These are phyloP conservation scores for Ramaria rubella DNA, from an alignment of 768 basidiomycete genomes.

Conservation along the genomic window DNA sequence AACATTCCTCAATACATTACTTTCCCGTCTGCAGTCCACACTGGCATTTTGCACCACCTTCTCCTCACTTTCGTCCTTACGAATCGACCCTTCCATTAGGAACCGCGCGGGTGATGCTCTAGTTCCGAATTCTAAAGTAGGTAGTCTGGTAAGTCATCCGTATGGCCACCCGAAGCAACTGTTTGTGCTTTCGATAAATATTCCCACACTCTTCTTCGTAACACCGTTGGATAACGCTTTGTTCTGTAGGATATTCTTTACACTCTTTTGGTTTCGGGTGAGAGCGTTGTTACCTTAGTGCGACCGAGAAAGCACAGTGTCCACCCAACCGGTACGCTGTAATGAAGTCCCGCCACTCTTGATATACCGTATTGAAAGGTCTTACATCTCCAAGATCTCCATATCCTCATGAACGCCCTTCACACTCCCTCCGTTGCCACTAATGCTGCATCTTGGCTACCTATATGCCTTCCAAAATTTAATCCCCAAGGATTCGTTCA, in stretches of 20 bases:
- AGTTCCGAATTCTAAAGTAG: conserved; percentile 70
- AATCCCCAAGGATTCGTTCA: conserved; percentile 86
- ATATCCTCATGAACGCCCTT: conserved; percentile 88
- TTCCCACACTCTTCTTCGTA: not conserved
- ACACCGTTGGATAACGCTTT: not conserved
- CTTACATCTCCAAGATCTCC: conserved; percentile 58
- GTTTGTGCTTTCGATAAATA: not conserved
- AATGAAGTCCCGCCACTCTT: not conserved
- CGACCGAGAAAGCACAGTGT: conserved; percentile 91
- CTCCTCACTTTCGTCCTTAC: conserved; percentile 62
- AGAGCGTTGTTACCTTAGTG: conserved; percentile 77
- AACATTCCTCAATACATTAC: conserved; percentile 65
- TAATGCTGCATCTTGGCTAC: conserved; percentile 86
- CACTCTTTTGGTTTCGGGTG: conserved; percentile 74
- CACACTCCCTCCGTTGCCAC: conserved; percentile 76
- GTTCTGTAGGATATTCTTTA: conserved; percentile 76
- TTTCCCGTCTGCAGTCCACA: conserved; percentile 67
- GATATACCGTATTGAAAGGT: not conserved
- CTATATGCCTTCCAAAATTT: conserved; percentile 93
- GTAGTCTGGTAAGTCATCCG: conserved; percentile 43
- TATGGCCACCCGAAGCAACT: not conserved
- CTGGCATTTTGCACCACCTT: conserved; percentile 74
- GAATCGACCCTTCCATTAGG: conserved; percentile 61
- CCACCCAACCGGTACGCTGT: conserved; percentile 71
- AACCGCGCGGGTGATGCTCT: conserved; percentile 73